Evolutionary conservation across 345 rosid species (phyloP), one percentile per base, ranked within the genome.

Genomic region (Lagerstroemia speciosa): DNA sequence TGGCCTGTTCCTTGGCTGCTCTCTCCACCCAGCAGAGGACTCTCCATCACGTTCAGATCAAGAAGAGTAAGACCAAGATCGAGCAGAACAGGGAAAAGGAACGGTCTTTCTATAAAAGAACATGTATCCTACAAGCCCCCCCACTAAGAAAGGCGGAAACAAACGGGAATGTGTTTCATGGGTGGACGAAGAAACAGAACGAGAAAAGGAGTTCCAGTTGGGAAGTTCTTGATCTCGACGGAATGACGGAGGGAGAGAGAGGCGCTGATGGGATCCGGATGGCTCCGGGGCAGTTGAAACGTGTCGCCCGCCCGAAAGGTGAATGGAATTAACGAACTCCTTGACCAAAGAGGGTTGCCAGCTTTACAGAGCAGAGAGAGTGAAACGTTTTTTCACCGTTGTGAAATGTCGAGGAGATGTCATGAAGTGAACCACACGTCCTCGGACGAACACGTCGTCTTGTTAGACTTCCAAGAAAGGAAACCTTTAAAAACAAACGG

Each of bases 1-100:
- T 65, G 33, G 67, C 83, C 52, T 61, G 24, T 22, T 1, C 36
- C 73, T 11, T 50, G 69, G 62, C 78, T 87, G 68, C 64, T 77
- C 46, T 82, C 97, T 70, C 88, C 84, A 43, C 62, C 66, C 22
- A 85, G 74, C 76, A 89, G 62, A 62, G 82, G 85, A 11, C 60
- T 31, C 71, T 73, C 61, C 75, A 73, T 73, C 20, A 31, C 63
- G 32, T 9, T 34, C 63, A 27, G 40, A 50, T 34, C 41, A 36
- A 33, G 30, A 68, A 68, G 30, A 31, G 30, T 62, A 57, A 16
- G 43, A 38, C 14, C 46, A 19, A n/a, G 63, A 19, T 12, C 2
- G 53, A 68, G 15, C 31, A 16, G 15, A 14, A 7, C 34, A 26
- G 27, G 33, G 33, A 41, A 40, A 65, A 65, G 32, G 53, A 19